Evolutionary conservation across 345 rosid genomes (phyloP), one percentile per base, ranked within the genome.

Genomic region (Ceriops decandra): DNA sequence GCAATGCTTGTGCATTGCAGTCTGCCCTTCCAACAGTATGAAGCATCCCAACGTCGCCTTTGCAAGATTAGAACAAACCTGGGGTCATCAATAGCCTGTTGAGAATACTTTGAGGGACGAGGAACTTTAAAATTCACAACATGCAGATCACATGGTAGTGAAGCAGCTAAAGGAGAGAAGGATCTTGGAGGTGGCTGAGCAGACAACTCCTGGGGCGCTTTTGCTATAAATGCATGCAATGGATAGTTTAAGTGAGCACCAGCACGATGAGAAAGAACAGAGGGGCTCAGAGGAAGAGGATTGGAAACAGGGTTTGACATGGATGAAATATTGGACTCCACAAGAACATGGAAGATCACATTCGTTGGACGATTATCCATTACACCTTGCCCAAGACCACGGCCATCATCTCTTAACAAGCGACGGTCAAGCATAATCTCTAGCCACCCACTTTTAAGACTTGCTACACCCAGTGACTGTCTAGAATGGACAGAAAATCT

Each of bases 331-430:
- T 83, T 92, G 64, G 85, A 80, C 67, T 95, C 98, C 0, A 80
- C 62, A 74, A 87, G 81, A 70, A 95, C 72, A 76, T 95, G 96
- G 68, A 92, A 92, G 52, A 88, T 79, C 52, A 87, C 87, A 42
- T 85, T 90, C 86, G 83, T 81, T 31, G 87, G 87, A 3, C 88
- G 96, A 70, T 95, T 95, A 70, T 92, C 99, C 85, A 82, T 79
- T 76, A 95, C 93, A 26, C 99, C 99, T 83, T 90, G 98, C 57
- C 99, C 98, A 11, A 95, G 93, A 68, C 99, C 99, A 79, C 99
- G 99, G 2, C 98, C 98, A 59, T 95, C 99, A 72, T 95, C 99
- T 51, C 76, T 84, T 2, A 70, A 72, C 71, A 95, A 79, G 46
- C 99, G 88, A 7, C 99, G 92, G 68, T 91, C 99, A 64, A 95